Evolutionary conservation across 495 filamentous ascomycete genomes (phyloP), one percentile per base, ranked within the genome.

Genomic region (Xylaria longipes): DNA sequence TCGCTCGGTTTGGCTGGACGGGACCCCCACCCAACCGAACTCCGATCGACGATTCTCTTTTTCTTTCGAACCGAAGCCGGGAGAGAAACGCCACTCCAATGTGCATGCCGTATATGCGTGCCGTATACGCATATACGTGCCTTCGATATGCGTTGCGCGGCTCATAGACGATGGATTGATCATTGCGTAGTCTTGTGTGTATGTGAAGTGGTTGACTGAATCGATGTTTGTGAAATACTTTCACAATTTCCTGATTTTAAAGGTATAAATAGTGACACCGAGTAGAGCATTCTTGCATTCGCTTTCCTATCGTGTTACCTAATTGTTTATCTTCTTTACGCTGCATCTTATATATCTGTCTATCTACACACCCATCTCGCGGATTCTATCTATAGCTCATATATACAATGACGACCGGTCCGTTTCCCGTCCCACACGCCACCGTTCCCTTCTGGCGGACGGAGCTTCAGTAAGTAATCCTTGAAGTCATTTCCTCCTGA

Each of bases 401-500:
- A 46, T 45, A 64, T 25, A 45, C 15, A 48, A 64, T 64, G 61
- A 41, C 61, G 14, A 17, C 61, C 48, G 37, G 69, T 22, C 74
- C 72, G 14, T 76, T 69, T 57, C 79, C 82, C 25, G 79, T 80
- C 22, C 54, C 75, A 11, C 75, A 80, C 58, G 67, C 80, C 2
- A 82, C 80, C 1, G 25, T 75, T 20, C 76, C 80, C 31, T 83
- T 78, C 73, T 84, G 82, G 82, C 73, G 79, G 54, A 80, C 71
- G 4, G 76, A 84, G 54, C 72, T 75, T 5, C 81, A 84, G 33
- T 60, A 11, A 35, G 57, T 37, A 60, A 56, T 29, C 52, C 31
- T 60, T 5, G 27, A 5, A n/a, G 27, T 17, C 27, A 22, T 27
- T 52, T 27, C 11, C 7, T 50, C 25, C n/a, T 25, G 9, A 7